Conservation (phyloP, 192 early-diverging fungal genomes). For the Coemansia sp. region DNA sequence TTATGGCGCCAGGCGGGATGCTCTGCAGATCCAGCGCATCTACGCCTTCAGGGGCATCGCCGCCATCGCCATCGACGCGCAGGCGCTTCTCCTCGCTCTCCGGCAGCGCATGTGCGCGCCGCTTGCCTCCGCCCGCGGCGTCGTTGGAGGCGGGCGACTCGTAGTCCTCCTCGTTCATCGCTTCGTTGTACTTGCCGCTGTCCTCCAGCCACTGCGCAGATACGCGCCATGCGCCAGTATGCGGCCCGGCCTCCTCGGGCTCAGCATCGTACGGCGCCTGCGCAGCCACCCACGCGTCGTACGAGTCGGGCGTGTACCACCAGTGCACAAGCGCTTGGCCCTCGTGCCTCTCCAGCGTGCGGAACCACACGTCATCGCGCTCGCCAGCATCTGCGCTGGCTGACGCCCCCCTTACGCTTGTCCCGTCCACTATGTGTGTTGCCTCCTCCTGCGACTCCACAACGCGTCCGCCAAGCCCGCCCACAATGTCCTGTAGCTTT, state of each 20-base stretch:
- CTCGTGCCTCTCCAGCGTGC: conserved; percentile 47
- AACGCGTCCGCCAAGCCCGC: conserved; percentile 23
- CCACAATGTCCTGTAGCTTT: conserved; percentile 12
- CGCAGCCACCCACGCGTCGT: conserved; percentile 71
- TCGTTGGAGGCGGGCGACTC: conserved; percentile 45
- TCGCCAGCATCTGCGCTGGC: not conserved
- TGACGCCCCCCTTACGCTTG: conserved; percentile 8
- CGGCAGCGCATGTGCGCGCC: conserved; percentile 35
- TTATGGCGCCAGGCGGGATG: conserved; percentile 5
- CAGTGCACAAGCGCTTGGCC: conserved; percentile 70
- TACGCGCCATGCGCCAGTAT: conserved; percentile 70
- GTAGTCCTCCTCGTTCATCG: conserved; percentile 89
- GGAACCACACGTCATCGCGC: conserved; percentile 48
- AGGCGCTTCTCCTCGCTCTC: conserved; percentile 41
- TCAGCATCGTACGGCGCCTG: conserved; percentile 62
- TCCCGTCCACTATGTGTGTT: conserved; percentile 31
- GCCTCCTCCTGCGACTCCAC: conserved; percentile 23
- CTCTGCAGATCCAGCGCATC: conserved; percentile 20
- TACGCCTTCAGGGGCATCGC: conserved; percentile 21
- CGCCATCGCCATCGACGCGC: conserved; percentile 26
- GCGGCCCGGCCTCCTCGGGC: conserved; percentile 61
- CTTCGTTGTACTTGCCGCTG: conserved; percentile 72
- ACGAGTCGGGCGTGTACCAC: conserved; percentile 82
- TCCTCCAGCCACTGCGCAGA: conserved; percentile 73
- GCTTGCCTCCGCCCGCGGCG: conserved; percentile 35